Conservation (phyloP, 192 early-diverging fungal species). For the Ambispora gerdemannii region DNA sequence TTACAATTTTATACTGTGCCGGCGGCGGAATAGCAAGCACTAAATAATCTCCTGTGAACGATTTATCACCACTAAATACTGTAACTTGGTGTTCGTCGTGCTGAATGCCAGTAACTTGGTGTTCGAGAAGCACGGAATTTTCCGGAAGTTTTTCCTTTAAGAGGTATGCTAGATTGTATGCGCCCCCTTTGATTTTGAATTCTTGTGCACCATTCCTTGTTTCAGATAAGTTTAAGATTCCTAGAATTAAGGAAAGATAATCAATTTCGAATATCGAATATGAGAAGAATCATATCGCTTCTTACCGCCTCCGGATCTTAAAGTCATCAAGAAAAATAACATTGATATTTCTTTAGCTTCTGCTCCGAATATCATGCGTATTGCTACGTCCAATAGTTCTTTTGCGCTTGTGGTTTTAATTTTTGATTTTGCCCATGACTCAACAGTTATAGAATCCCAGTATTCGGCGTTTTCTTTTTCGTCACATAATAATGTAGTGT, state of each 20-base stretch:
- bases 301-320: slow-evolving; percentile 25
- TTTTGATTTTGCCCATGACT: neutral
- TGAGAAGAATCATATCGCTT: neutral
- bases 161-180: neutral
- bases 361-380: slow-evolving; percentile 23
- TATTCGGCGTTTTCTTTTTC: slow-evolving; percentile 10
- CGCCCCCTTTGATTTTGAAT: slow-evolving; percentile 21
- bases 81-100: slow-evolving; percentile 1
- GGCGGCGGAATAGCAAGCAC: slow-evolving; percentile 27
- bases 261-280: neutral
- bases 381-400: slow-evolving; percentile 11
- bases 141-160: slow-evolving; percentile 1
- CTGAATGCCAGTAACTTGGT: slow-evolving; percentile 1
- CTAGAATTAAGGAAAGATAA: neutral
- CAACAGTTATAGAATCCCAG: slow-evolving; percentile 24
- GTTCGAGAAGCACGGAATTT: neutral
- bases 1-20: neutral
- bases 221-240: neutral
- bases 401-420: slow-evolving; percentile 4
- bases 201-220: slow-evolving; percentile 22
- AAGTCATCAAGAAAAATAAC: slow-evolving; percentile 1
- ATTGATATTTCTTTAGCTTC: slow-evolving; percentile 24
- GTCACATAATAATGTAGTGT: too few species aligned
- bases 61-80: slow-evolving; percentile 9
- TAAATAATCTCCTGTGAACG: slow-evolving; percentile 4